Base-by-base conservation (phyloP, 2,329 filamentous ascomycete genomes). In the Colletotrichum scovillei region DNA sequence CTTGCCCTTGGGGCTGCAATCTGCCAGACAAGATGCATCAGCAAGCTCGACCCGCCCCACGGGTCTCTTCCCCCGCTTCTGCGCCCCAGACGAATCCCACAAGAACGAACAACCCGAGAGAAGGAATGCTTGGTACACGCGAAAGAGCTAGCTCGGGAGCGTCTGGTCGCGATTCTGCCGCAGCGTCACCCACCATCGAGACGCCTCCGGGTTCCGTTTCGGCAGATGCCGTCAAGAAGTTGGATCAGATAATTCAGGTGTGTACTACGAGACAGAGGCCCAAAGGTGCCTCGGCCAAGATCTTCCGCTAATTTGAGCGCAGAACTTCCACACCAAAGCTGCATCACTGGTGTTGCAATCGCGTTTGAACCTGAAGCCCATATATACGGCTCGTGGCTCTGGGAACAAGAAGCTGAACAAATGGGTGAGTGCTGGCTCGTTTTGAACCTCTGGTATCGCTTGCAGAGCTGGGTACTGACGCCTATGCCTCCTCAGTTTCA, bases 161-260 rank as follows among this genome's bases (percentile, higher is more conserved):
- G 38, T 79, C 81, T 57, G 78, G 79, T 57, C 81, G 84, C 75
- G 86, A 86, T 74, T 76, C 79, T 22, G 60, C 49, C 26, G 75
- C 82, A 62, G 78, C 88, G 77, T 87, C 88, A 73, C 87, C 89
- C 72, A 86, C 89, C 32, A 84, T 83, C 75, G 83, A 85, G 35
- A 84, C 83, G 59, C 82, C 82, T 69, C 80, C 82, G 57, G 80
- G 85, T 56, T 82, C 78, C 30, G 85, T 87, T 30, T 89, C 89
- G 67, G 89, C 87, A 78, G 94, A 96, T 76, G 90, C 91, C 5
- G 84, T 93, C 81, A 91, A 89, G 84, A 97, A 97, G 86, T 88
- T 98, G 77, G 97, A 97, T 82, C 95, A 98, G 84, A 97, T 98
- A 79, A 92, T 98, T 78, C 94, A 97, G 89, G 95, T 97, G 78